A percentile compares a stretch with the other conserved stretches of the same genome.
These are phyloP conservation scores for Aspergillus sclerotiicarbonarius DNA, from an alignment of 495 filamentous ascomycete species.

Conservation along the genomic window DNA sequence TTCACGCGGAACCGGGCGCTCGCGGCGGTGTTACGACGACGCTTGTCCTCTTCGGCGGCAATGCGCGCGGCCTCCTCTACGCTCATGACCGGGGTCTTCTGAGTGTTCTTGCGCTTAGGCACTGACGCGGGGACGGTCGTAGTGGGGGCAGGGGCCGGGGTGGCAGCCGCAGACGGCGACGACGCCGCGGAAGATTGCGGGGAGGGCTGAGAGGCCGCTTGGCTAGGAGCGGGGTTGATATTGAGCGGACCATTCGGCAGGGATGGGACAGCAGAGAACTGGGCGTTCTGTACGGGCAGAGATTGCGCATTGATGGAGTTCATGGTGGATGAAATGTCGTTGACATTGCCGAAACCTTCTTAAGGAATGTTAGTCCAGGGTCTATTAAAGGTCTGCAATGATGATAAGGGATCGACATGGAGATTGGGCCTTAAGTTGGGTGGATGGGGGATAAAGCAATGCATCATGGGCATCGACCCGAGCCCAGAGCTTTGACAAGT, in stretches of 20 bases:
- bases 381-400: background rate
- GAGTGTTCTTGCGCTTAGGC: conserved; percentile 42
- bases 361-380: conserved; percentile 18
- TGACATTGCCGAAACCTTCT: conserved; percentile 39
- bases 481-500: background rate
- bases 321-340: conserved; percentile 33
- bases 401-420: background rate
- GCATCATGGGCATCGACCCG: background rate
- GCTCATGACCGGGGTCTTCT: conserved; percentile 32
- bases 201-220: conserved; percentile 23
- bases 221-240: conserved; percentile 23
- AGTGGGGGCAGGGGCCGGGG: conserved; percentile 8
- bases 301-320: conserved; percentile 25
- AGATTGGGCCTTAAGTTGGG: background rate
- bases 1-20: conserved; percentile 95
- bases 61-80: conserved; percentile 56
- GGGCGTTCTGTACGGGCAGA: conserved; percentile 29
- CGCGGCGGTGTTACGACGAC: conserved; percentile 92
- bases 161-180: conserved; percentile 16
- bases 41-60: conserved; percentile 96
- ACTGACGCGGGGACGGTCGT: conserved; percentile 22
- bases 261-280: conserved; percentile 27
- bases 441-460: background rate
- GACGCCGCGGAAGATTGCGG: conserved; percentile 16
- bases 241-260: conserved; percentile 18